Base-by-base conservation (phyloP, 345 rosid genomes). In the Conringia planisiliqua region DNA sequence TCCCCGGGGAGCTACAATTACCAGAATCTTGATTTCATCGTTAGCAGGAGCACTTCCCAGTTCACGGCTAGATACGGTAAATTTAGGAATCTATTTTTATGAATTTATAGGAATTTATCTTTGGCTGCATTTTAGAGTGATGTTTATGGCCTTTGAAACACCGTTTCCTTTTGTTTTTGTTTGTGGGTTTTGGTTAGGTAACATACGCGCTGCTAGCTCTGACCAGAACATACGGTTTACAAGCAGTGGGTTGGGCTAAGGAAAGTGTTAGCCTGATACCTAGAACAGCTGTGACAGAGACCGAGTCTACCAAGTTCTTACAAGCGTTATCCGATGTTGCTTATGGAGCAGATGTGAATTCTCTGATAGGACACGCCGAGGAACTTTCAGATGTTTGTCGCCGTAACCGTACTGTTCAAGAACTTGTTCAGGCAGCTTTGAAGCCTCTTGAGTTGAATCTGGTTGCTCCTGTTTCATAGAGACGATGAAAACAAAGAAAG, bases 1-100 rank as follows among this genome's bases (percentile, higher is more conserved):
- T 81, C 99, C 96, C 61, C 91, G 97, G 48, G 99, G 99, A 70
- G 73, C 90, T 65, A 85, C 84, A 70, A 80, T 92, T 33, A 77
- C 94, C 57, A 86, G 98, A 92, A 79, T 95, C 73, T 78, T 95
- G 78, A 78, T 95, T 63, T 89, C 98, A 12, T 91, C 97, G 42
- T 77, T 95, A 77, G 82, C 99, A 5, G 99, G 99, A 79, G 99
- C 99, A 69, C 89, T 95, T 40, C 99, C 99, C 27, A 84, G 90
- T 87, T 95, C 98, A 60, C 91, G 96, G 78, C 63, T 95, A 73
- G 98, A 95, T 72, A 83, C 92, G 81, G 97, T 92, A 84, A 68
- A 71, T 30, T 38, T 12, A 70, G 14, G 60, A 69, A 43, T 12
- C 16, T 33, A 33, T 36, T 12, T 20, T 36, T 47, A 38, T 38